phyloP scores from a whole-genome alignment of 2,329 filamentous ascomycete genomes.

The Calycina marina region DNA sequence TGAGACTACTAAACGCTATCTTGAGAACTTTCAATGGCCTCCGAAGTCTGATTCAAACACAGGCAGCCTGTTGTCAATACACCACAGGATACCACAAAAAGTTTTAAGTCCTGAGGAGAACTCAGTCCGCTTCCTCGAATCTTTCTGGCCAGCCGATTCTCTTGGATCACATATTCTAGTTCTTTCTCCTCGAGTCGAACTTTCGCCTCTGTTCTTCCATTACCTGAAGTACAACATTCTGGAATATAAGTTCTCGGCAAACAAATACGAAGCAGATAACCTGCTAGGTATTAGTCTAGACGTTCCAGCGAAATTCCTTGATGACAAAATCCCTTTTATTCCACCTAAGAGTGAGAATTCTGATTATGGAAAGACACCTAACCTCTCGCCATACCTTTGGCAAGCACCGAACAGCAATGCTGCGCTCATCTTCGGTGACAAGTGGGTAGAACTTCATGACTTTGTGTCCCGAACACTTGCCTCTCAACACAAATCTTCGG shows the following conservation, averaged over 20 bases:
- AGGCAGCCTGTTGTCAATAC: constrained; percentile 48
- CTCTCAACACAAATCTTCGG: constrained; percentile 22
- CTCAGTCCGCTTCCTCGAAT: constrained; percentile 65
- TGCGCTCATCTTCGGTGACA: constrained; percentile 67
- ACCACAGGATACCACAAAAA: constrained; percentile 54
- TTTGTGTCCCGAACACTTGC: constrained; percentile 42
- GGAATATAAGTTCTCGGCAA: constrained; percentile 59
- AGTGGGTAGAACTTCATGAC: constrained; percentile 74
- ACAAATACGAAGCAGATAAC: constrained; percentile 31
- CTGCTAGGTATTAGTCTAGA: constrained; percentile 73
- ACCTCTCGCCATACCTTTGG: constrained; percentile 50
- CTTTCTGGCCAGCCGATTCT: constrained; percentile 64
- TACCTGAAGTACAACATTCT: constrained; percentile 70
- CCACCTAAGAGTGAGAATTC: constrained; percentile 24
- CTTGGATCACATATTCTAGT: constrained; percentile 63
- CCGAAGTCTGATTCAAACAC: constrained; percentile 27
- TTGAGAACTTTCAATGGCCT: constrained; percentile 56
- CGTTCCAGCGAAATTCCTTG: constrained; percentile 48
- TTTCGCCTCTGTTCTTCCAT: constrained; percentile 72
- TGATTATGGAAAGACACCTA: constrained; percentile 1
- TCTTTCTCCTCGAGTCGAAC: constrained; percentile 65
- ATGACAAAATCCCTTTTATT: constrained; percentile 41
- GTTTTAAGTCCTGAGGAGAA: constrained; percentile 52
- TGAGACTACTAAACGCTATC: constrained; percentile 42
- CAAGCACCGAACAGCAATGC: constrained; percentile 75